Conservation (phyloP, 2,329 filamentous ascomycete genomes). For the Nigrograna mackinnonii region DNA sequence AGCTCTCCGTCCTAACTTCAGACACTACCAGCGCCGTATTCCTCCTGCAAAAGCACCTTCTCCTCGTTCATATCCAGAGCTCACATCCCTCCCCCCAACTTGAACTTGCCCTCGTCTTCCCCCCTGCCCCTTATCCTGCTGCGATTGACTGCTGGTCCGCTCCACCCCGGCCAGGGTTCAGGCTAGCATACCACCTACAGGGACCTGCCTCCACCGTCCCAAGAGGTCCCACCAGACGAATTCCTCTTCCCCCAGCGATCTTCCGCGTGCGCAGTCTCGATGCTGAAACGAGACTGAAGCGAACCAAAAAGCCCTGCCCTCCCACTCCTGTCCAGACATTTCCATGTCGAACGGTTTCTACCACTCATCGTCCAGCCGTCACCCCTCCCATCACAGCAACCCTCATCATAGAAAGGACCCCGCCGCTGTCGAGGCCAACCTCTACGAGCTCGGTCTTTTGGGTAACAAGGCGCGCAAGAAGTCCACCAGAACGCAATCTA, state of each 20-base stretch:
- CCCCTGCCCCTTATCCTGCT: no score
- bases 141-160: conserved; percentile 13
- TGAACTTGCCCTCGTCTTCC: conserved; percentile 7
- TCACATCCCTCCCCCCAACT: not conserved
- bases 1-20: conserved; percentile 2
- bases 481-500: conserved; percentile 14
- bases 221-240: no score
- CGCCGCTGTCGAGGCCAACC: conserved; percentile 40
- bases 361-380: conserved; percentile 34
- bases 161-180: conserved; percentile 11
- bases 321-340: conserved; percentile 25
- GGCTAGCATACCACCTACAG: conserved; percentile 11
- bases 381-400: conserved; percentile 22
- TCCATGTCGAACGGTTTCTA: conserved; percentile 42
- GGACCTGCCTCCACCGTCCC: conserved; percentile 15
- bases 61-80: no score
- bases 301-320: conserved; percentile 32
- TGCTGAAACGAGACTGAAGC: conserved; percentile 46
- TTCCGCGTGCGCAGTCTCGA: conserved; percentile 28
- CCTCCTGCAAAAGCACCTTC: conserved; percentile 3
- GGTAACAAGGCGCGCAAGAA: conserved; percentile 20
- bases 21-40: conserved; percentile 1
- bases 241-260: conserved; percentile 23
- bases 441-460: conserved; percentile 37
- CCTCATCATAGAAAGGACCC: conserved; percentile 18